Evolutionary conservation across 179 eudicot species (phyloP), one percentile per base, ranked within the genome.

Genomic region (Amaranthus tricolor): DNA sequence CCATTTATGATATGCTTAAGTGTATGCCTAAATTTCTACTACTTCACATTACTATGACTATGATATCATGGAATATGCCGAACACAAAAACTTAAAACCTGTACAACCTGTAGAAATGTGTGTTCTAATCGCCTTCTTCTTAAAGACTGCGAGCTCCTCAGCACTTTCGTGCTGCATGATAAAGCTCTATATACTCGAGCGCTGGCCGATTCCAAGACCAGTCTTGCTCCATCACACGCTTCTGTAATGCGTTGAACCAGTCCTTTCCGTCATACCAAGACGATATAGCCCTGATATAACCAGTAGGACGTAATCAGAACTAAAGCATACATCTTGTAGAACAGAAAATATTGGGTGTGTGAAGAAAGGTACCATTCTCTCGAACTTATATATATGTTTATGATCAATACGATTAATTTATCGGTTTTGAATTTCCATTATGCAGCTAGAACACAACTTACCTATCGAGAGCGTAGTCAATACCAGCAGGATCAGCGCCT

Each of bases 121-220:
- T 31, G 44, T 79, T 70, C 67, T 73, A 59, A 53, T 49, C 9
- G n/a, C 68, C 6, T 54, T 52, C 40, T 21, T 71, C 67, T 64
- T 55, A 62, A 56, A 60, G 74, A n/a, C 53, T 48, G 12, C 20
- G 56, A 19, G 17, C 6, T 70, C 16, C 16, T 75, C 56, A 72
- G 61, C 80, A 80, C 85, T 96, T 96, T 74, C 97, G 83, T 65
- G 95, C 99, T 2, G 99, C 89, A 50, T 93, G 92, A 81, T 95
- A 96, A 52, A 96, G 97, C 84, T 96, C 99, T 82, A 93, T 77
- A 75, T 96, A 93, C 75, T 96, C 98, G 57, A 96, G 98, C 9
- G 99, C 96, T 52, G 99, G 99, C 24, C 99, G 83, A 81, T 96
- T 96, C 99, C 99, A 96, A 8, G 99, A 89, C 99, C 99, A 96